These are phyloP conservation scores for Drechslerella dactyloides DNA, from an alignment of 2,329 filamentous ascomycete genomes.

Conservation along the genomic window DNA sequence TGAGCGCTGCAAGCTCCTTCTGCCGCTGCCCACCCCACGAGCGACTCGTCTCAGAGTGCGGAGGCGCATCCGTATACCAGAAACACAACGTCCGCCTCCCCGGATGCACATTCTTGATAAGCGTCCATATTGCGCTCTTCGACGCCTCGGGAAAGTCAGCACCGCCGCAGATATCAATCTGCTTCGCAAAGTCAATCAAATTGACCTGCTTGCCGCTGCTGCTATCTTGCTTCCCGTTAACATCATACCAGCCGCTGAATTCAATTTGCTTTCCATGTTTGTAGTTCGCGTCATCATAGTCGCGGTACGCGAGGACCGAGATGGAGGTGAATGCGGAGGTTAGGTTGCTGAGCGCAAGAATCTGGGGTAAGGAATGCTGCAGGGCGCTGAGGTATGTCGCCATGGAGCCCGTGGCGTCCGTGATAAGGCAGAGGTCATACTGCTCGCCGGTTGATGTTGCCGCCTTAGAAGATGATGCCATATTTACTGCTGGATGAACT, in stretches of 20 bases:
- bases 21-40: constrained; percentile 55
- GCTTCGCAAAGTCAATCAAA: constrained; percentile 58
- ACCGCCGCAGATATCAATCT: constrained; percentile 57
- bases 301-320: constrained; percentile 63
- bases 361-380: constrained; percentile 62
- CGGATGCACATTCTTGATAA: constrained; percentile 61
- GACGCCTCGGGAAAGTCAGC: constrained; percentile 62
- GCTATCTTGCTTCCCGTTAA: constrained; percentile 51
- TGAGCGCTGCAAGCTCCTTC: constrained; percentile 55
- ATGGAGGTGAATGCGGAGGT: constrained; percentile 63
- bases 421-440: constrained; percentile 62
- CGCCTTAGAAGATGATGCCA: constrained; percentile 20
- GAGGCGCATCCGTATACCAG: constrained; percentile 62
- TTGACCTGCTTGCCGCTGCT: constrained; percentile 32
- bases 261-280: constrained; percentile 56
- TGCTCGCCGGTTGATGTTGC: constrained; percentile 26
- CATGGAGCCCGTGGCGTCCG: constrained; percentile 63
- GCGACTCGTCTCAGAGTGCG: constrained; percentile 58
- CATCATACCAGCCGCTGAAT: constrained; percentile 63
- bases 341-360: constrained; percentile 62
- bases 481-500: constrained; percentile 10
- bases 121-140: constrained; percentile 62
- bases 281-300: constrained; percentile 58
- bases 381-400: constrained; percentile 60
- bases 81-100: constrained; percentile 63